Percentiles rank a stretch among this genome's conserved stretches.
Conservation (phyloP, 768 basidiomycete genomes). For the Strobilomyces confusus region DNA sequence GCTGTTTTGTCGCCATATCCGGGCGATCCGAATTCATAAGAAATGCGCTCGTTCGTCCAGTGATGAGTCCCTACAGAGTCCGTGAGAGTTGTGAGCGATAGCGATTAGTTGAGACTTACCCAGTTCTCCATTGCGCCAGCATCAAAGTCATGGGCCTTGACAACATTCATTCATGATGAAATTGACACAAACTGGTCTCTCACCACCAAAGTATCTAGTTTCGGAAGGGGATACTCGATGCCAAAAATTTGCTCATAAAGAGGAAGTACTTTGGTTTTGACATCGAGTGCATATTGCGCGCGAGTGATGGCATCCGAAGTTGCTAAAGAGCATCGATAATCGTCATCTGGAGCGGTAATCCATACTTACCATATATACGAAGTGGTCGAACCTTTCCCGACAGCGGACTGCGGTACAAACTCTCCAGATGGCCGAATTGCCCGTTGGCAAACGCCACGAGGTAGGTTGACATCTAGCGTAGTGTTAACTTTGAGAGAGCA, state of each 20-base stretch:
- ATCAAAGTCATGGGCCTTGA: constrained; percentile 80
- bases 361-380: constrained; percentile 69
- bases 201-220: constrained; percentile 89
- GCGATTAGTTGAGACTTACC: constrained; percentile 31
- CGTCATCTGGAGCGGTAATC: not conserved
- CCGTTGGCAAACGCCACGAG: constrained; percentile 88
- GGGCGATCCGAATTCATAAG: constrained; percentile 74
- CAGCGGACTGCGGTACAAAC: constrained; percentile 72
- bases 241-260: constrained; percentile 93
- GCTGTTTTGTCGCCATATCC: constrained; percentile 71
- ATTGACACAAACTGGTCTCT: constrained; percentile 20
- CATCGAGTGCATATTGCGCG: constrained; percentile 82
- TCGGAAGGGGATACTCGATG: constrained; percentile 88
- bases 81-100: constrained; percentile 3
- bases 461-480: constrained; percentile 71
- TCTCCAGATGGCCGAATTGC: constrained; percentile 67
- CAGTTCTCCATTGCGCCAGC: constrained; percentile 94
- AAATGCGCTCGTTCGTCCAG: constrained; percentile 79
- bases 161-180: not conserved
- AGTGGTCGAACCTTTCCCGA: constrained; percentile 79
- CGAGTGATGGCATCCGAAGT: constrained; percentile 82
- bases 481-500: not conserved
- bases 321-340: constrained; percentile 38
- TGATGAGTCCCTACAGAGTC: constrained; percentile 70
- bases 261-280: constrained; percentile 77